Base-by-base conservation (phyloP, 176 grass and related monocot genomes). In the Puya raimondii region DNA sequence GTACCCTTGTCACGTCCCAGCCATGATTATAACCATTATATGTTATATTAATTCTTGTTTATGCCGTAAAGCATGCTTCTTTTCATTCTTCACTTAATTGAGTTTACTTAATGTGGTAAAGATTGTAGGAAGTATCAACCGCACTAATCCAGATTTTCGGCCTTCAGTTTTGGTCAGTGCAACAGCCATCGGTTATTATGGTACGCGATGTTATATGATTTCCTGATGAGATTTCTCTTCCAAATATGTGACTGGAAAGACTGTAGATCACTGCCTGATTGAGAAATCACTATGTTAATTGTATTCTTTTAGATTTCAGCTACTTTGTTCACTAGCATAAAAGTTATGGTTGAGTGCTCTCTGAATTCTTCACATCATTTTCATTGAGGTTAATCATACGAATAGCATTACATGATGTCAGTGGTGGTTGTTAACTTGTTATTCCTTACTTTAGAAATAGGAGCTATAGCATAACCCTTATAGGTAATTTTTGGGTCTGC, bases 101-200 rank as follows among this genome's bases (percentile, higher is more conserved):
- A 69, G 49, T 67, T 75, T 50, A 23, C 11, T 29, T 42, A 50
- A 79, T 83, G 27, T 85, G 53, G 50, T 86, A 49, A 78, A 91
- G 92, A 69, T 96, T 61, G 92, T 92, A 74, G 78, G 79, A 68
- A 78, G 75, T 81, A 85, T 96, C 82, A 96, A 96, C 50, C 72
- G 69, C 18, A 71, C 79, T 61, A 67, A 12, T 12, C 3, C 58
- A 66, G 73, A 80, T 26, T 23, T 64, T 16, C 56, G 79, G 4
- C 93, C 93, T 56, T 87, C 86, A 33, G 93, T 96, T 74, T 87
- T 96, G 47, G 79, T 96, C 63, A 96, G 89, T 69, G 93, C 93
- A 47, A 96, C 93, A 13, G 93, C 93, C n/a, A 82, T 96, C 71
- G 89, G 93, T 64, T 96, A 92, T 80, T 96, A 96, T 47, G 93